These are phyloP conservation scores for Tuber melanosporum DNA, from an alignment of 495 filamentous ascomycete genomes.

Conservation along the genomic window DNA sequence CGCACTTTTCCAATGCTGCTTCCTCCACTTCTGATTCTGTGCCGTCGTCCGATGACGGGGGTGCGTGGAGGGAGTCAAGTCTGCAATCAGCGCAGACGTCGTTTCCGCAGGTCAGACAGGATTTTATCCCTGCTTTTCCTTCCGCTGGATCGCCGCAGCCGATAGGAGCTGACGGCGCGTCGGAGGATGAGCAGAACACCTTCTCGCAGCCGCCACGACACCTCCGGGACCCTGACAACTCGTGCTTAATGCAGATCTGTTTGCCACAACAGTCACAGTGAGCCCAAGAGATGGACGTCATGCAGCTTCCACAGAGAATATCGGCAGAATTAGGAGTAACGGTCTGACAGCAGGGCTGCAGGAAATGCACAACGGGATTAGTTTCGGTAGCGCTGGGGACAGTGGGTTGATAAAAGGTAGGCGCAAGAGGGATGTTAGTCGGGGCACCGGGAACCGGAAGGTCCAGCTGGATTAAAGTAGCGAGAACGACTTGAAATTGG, in stretches of 20 bases:
- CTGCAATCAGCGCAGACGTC: conserved; percentile 36
- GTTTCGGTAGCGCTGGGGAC: conserved; percentile 16
- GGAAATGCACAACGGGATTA: conserved; percentile 34
- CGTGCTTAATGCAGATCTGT: conserved; percentile 40
- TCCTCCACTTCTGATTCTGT: conserved; percentile 30
- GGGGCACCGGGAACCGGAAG: background rate
- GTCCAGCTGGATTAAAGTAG: background rate
- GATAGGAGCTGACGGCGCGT: conserved; percentile 24
- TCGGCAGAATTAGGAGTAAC: conserved; percentile 35
- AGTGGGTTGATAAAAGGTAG: conserved; percentile 7
- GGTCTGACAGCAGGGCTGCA: conserved; percentile 38
- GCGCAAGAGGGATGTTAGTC: background rate
- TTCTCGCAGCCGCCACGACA: conserved; percentile 38
- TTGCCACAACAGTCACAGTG: conserved; percentile 36
- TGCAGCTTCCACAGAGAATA: conserved; percentile 37
- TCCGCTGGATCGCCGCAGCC: conserved; percentile 36
- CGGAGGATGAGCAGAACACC: conserved; percentile 39
- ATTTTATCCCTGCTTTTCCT: conserved; percentile 40
- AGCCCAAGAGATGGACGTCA: conserved; percentile 29
- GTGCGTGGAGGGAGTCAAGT: conserved; percentile 14
- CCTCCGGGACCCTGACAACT: conserved; percentile 36
- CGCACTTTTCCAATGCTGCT: conserved; percentile 29
- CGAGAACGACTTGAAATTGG: background rate
- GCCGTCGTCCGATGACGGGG: conserved; percentile 24
- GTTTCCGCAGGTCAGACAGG: conserved; percentile 36